Evolutionary conservation across 2,329 filamentous ascomycete genomes (phyloP).

Genomic region (Paraphaeosphaeria minitans): DNA sequence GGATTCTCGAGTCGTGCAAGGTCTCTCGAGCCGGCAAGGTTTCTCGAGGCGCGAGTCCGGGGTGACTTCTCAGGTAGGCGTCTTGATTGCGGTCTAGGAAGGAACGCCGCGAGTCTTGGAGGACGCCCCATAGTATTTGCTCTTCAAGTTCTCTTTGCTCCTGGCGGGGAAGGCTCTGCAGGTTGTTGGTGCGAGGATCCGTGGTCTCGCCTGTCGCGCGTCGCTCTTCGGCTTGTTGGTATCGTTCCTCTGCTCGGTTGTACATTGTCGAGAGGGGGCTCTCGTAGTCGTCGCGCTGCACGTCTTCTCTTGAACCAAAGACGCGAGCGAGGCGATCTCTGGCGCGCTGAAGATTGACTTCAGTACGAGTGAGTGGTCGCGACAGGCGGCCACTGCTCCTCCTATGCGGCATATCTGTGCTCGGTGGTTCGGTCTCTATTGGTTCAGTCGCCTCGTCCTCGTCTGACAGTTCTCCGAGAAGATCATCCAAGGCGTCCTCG

Average conservation of each 20-base stretch:
- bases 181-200: constrained; percentile 24
- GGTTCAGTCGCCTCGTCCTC: constrained; percentile 16
- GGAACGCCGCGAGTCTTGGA: constrained; percentile 31
- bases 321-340: constrained; percentile 42
- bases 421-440: background rate
- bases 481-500: constrained; percentile 42
- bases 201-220: constrained; percentile 29
- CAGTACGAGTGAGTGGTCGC: constrained; percentile 23
- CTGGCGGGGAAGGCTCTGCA: constrained; percentile 27
- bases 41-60: background rate
- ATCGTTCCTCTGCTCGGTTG: constrained; percentile 50
- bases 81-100: constrained; percentile 20
- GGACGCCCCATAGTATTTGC: constrained; percentile 40
- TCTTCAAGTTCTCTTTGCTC: constrained; percentile 40
- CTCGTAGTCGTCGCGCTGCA: constrained; percentile 54
- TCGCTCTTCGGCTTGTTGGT: constrained; percentile 49
- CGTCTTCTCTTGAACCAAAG: constrained; percentile 55
- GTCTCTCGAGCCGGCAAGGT: background rate
- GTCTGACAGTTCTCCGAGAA: constrained; percentile 36
- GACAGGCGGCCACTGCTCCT: constrained; percentile 13
- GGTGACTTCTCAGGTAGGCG: constrained; percentile 30
- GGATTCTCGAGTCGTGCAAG: background rate
- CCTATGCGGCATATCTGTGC: constrained; percentile 1
- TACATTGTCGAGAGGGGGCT: constrained; percentile 57
- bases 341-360: constrained; percentile 28